These are phyloP conservation scores for Lipomyces anomalus DNA, from an alignment of 805 yeast species.

Conservation along the genomic window DNA sequence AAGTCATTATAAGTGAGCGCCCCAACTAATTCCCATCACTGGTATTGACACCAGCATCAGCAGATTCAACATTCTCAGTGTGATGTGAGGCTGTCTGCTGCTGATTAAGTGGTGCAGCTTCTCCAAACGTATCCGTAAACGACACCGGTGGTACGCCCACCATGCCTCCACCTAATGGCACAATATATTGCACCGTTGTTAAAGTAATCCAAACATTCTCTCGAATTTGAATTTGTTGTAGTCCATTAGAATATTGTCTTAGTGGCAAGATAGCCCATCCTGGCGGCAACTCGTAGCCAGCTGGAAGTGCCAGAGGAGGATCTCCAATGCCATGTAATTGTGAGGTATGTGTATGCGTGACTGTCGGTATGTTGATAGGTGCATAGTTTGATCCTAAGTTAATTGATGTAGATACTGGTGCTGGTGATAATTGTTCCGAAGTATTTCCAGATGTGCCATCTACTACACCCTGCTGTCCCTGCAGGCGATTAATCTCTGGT, in stretches of 20 bases:
- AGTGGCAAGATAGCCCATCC: slow-evolving; percentile 29
- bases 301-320: slow-evolving; percentile 15
- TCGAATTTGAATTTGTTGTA: slow-evolving; percentile 20
- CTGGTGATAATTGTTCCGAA: neutral
- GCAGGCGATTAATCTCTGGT: neutral
- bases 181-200: slow-evolving; percentile 20
- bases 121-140: slow-evolving; percentile 7
- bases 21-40: no score
- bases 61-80: no score
- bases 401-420: neutral
- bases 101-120: no score
- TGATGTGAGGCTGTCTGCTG: no score
- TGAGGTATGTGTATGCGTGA: neutral
- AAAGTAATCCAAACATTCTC: slow-evolving; percentile 23
- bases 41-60: no score
- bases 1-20: no score
- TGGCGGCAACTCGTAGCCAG: slow-evolving; percentile 16
- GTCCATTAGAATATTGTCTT: slow-evolving; percentile 19
- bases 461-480: no score
- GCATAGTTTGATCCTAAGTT: neutral
- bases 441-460: neutral
- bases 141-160: slow-evolving; percentile 14
- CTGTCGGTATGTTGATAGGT: neutral
- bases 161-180: slow-evolving; percentile 15
- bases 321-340: neutral